Percentiles rank a stretch among this genome's conserved stretches.
Conservation (phyloP, 352 stramenopile genomes). For the Phytopythium litorale region DNA sequence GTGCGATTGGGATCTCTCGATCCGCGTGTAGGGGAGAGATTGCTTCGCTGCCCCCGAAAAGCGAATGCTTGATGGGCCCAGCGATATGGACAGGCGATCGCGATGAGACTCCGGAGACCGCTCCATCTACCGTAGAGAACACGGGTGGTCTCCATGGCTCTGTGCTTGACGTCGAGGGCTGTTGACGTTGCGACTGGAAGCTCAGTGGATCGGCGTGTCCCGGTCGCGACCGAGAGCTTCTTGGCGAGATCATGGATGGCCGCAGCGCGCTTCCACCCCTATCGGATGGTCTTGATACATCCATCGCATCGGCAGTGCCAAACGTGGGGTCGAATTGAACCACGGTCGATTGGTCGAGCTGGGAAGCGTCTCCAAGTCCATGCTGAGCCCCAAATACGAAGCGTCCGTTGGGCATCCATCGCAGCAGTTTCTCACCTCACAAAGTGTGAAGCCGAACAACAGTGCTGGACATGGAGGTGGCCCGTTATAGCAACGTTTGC, state of each 20-base stretch:
- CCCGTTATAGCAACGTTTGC: not conserved
- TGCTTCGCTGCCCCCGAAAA: not conserved
- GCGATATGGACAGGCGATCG: not conserved
- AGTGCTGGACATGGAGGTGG: not conserved
- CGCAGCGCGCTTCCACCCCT: not conserved
- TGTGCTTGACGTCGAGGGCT: not conserved
- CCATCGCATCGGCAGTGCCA: not conserved
- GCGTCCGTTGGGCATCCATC: not conserved
- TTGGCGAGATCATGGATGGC: not conserved
- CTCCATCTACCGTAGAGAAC: not conserved
- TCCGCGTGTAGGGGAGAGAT: not conserved
- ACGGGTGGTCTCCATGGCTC: not conserved
- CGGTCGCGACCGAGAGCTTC: slow-evolving; percentile 3
- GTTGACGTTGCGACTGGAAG: slow-evolving; percentile 1
- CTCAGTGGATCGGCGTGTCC: not conserved
- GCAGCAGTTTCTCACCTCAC: not conserved
- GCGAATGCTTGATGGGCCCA: not conserved
- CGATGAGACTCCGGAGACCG: not conserved
- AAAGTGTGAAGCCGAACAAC: not conserved
- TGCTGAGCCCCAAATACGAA: not conserved
- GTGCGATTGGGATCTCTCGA: slow-evolving; percentile 21
- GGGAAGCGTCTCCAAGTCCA: not conserved
- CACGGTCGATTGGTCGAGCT: not conserved
- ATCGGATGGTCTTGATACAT: not conserved
- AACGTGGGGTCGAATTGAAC: not conserved